Evolutionary conservation across 73 alveolate genomes (phyloP).

Genomic region (Diophrys appendiculata): DNA sequence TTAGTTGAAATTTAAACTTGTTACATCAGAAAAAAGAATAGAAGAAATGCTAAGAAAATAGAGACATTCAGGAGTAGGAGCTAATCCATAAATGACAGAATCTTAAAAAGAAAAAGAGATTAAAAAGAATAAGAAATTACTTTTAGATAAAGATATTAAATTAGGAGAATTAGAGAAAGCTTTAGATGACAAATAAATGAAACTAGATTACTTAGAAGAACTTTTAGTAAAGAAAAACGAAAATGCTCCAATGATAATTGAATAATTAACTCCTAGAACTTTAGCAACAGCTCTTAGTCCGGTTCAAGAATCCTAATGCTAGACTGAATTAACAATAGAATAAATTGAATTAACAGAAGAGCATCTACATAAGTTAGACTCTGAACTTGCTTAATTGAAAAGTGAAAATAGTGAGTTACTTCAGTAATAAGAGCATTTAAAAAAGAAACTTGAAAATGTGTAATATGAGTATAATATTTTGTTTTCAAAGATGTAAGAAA

Average conservation of each 20-base stretch:
- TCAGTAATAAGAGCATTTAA: neutral
- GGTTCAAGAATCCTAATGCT: neutral
- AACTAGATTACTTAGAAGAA: neutral
- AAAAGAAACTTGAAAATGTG: neutral
- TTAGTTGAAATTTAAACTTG: neutral
- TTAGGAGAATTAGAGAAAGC: neutral
- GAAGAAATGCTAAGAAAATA: neutral
- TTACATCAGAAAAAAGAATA: neutral
- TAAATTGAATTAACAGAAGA: neutral
- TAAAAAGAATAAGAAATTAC: no score
- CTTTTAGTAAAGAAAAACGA: neutral
- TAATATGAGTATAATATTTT: no score
- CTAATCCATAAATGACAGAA: neutral
- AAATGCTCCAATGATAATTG: neutral
- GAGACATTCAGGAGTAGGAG: neutral
- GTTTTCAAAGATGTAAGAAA: neutral
- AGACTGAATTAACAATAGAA: neutral
- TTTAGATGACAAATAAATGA: neutral
- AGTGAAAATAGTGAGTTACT: neutral
- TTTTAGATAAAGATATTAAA: neutral
- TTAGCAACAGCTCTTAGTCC: neutral
- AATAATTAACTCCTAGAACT: neutral
- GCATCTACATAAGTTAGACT: neutral
- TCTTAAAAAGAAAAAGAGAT: neutral
- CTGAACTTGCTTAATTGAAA: neutral